Evolutionary conservation across 1,139 yeast species (phyloP).

Genomic region (Blastobotrys persicus): DNA sequence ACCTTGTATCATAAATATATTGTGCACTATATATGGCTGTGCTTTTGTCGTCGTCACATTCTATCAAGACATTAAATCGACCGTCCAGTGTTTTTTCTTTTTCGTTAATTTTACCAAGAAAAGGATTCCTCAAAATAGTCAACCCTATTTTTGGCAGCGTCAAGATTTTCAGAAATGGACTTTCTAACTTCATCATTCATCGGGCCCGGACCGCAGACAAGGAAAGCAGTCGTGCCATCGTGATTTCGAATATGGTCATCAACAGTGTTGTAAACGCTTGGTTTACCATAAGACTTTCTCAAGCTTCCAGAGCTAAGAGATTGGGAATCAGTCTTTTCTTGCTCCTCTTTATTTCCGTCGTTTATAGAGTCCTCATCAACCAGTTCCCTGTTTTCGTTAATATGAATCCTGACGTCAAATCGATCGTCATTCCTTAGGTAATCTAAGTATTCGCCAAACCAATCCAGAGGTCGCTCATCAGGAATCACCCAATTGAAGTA

Average conservation of each 20-base stretch:
- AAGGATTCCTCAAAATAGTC: constrained; percentile 46
- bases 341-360: not conserved
- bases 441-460: constrained; percentile 52
- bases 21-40: no score
- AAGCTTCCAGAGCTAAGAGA: not conserved
- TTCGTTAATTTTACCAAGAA: constrained; percentile 33
- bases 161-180: constrained; percentile 33
- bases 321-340: not conserved
- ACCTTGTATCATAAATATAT: no score
- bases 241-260: not conserved
- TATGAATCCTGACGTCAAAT: constrained; percentile 10
- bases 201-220: constrained; percentile 46
- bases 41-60: no score
- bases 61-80: not conserved
- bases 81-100: not conserved
- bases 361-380: not conserved
- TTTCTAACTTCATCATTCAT: constrained; percentile 43
- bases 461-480: constrained; percentile 45
- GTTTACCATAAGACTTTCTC: not conserved
- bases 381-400: not conserved
- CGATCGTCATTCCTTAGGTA: constrained; percentile 7
- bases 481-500: constrained; percentile 52
- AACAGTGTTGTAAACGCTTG: not conserved
- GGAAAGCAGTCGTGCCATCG: constrained; percentile 36
- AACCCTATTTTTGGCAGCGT: constrained; percentile 34